These are phyloP conservation scores for Onygenales sp. DNA, from an alignment of 2,329 filamentous ascomycete species.

Conservation along the genomic window DNA sequence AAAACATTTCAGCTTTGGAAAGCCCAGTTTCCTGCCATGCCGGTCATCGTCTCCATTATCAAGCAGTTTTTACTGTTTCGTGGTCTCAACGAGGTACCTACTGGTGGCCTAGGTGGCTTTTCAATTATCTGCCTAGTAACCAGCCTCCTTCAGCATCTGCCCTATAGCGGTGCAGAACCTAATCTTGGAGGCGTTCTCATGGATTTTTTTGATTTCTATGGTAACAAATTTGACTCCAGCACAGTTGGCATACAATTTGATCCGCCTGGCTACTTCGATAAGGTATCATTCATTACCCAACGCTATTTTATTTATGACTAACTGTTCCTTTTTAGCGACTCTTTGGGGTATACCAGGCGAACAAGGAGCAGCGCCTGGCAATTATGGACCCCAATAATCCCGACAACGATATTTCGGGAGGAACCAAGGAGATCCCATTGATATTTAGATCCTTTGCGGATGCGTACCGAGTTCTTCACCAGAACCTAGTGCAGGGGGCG, in stretches of 20 bases:
- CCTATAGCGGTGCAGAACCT: slow-evolving; percentile 55
- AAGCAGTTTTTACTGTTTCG: slow-evolving; percentile 91
- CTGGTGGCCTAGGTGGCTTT: slow-evolving; percentile 86
- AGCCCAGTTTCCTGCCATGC: slow-evolving; percentile 69
- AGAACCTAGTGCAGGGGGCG: slow-evolving; percentile 41
- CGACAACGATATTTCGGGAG: slow-evolving; percentile 81
- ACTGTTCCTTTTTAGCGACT: slow-evolving; percentile 12
- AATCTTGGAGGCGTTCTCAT: slow-evolving; percentile 75
- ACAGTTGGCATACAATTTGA: slow-evolving; percentile 65
- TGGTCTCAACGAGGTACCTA: slow-evolving; percentile 81
- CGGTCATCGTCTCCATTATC: slow-evolving; percentile 72
- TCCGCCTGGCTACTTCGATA: slow-evolving; percentile 64
- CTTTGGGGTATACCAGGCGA: slow-evolving; percentile 42
- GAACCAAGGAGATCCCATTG: slow-evolving; percentile 59
- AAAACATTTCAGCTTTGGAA: slow-evolving; percentile 77
- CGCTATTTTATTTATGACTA: slow-evolving; percentile 1
- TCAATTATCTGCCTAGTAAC: slow-evolving; percentile 89
- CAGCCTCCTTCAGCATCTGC: slow-evolving; percentile 74
- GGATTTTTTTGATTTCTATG: slow-evolving; percentile 84
- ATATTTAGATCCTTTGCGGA: slow-evolving; percentile 63
- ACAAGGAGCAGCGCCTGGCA: slow-evolving; percentile 59
- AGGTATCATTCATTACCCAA: slow-evolving; percentile 45
- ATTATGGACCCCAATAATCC: slow-evolving; percentile 88
- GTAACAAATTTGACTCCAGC: slow-evolving; percentile 65
- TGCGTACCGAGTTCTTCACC: slow-evolving; percentile 49